Evolutionary conservation across 768 basidiomycete genomes (phyloP).

Genomic region (Leccinum rimulosum): DNA sequence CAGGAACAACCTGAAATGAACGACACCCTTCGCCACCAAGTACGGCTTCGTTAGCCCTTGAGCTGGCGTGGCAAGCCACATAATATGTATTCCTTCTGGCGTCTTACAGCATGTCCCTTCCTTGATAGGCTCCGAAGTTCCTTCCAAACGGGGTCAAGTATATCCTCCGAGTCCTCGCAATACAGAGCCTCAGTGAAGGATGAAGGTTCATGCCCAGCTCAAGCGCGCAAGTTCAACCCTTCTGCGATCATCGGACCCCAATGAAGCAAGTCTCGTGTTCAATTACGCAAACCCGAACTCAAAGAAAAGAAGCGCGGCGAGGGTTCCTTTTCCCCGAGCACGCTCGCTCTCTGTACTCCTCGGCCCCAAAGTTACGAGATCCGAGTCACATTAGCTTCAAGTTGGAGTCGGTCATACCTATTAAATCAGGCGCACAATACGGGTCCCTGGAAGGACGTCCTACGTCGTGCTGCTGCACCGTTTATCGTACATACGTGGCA

Average conservation of each 20-base stretch:
- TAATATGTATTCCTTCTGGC: neutral
- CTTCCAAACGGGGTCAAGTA: neutral
- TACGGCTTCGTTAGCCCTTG: neutral
- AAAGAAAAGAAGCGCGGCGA: neutral
- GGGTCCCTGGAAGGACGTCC: neutral
- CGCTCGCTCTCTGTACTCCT: neutral
- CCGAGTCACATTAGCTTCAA: neutral
- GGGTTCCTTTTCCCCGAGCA: neutral
- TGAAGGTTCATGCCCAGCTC: neutral
- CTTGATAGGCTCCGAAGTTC: neutral
- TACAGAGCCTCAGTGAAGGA: neutral
- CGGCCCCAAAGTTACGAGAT: neutral
- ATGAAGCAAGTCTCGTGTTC: constrained; percentile 11
- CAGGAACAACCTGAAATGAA: neutral
- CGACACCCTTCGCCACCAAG: neutral
- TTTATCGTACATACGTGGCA: neutral
- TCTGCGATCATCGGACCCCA: constrained; percentile 11
- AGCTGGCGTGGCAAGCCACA: neutral
- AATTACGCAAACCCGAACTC: neutral
- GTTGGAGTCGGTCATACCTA: neutral
- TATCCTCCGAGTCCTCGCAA: neutral
- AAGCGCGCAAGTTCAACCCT: neutral
- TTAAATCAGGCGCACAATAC: neutral
- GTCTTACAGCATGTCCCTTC: neutral
- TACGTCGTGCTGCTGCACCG: neutral